Evolutionary conservation across 2,329 filamentous ascomycete species (phyloP).

Genomic region (Aspergillus sp.): DNA sequence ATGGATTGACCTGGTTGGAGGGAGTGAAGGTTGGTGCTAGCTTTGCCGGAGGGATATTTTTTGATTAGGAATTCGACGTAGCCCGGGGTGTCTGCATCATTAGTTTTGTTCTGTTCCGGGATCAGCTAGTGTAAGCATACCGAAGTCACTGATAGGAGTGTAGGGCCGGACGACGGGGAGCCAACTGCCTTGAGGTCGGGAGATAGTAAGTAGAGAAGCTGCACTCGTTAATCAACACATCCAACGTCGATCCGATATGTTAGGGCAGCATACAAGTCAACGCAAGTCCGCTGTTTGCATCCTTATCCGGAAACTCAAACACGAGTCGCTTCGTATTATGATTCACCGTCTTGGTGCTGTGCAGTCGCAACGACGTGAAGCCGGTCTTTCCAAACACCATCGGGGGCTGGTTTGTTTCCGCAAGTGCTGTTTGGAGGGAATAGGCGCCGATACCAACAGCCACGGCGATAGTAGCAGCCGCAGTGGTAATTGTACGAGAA

Average conservation of each 20-base stretch:
- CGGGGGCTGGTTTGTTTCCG: constrained; percentile 6
- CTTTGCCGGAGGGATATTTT: constrained; percentile 59
- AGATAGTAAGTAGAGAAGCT: constrained; percentile 55
- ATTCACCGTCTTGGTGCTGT: constrained; percentile 49
- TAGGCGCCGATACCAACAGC: constrained; percentile 5
- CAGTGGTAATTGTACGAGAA: not conserved
- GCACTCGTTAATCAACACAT: not conserved
- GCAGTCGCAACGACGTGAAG: constrained; percentile 45
- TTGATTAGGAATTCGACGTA: constrained; percentile 61
- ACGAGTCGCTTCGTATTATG: constrained; percentile 54
- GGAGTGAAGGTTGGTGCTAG: constrained; percentile 60
- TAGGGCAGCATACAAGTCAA: constrained; percentile 10
- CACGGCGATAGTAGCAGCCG: not conserved
- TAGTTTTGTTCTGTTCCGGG: not conserved
- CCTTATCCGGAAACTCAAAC: constrained; percentile 48
- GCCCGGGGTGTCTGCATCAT: constrained; percentile 47
- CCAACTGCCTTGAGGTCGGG: constrained; percentile 52
- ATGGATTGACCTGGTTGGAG: constrained; percentile 57
- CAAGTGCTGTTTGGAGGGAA: constrained; percentile 1
- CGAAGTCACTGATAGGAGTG: constrained; percentile 53
- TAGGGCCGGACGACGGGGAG: constrained; percentile 60
- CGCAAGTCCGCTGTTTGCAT: constrained; percentile 44
- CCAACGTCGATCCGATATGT: not conserved
- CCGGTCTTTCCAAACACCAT: constrained; percentile 9
- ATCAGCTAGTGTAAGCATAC: constrained; percentile 27